Conservation (phyloP, 441 rosid genomes). For the Pelargonium fulgidum region DNA sequence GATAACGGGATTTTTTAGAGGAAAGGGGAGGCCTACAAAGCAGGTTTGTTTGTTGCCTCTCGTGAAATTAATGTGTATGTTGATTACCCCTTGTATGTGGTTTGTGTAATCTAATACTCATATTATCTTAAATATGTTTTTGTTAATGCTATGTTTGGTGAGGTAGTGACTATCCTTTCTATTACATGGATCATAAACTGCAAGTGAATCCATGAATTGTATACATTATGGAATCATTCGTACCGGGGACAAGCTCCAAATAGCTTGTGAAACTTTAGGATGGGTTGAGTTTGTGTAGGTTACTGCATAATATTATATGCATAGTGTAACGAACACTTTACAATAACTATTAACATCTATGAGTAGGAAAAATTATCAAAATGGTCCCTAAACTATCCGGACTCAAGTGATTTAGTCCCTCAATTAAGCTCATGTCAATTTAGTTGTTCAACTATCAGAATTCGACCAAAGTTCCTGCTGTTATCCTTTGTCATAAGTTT, state of each 20-base stretch:
- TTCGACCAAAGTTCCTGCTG: no score
- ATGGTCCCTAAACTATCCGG: no score
- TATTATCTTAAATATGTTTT: neutral
- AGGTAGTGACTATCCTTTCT: neutral
- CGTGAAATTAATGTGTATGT: neutral
- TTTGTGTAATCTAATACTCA: neutral
- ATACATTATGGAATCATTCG: neutral
- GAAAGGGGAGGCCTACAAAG: conserved; percentile 70
- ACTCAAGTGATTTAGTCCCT: no score
- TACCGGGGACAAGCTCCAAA: neutral
- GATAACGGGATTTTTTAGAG: conserved; percentile 57
- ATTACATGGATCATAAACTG: neutral
- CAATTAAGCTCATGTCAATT: no score
- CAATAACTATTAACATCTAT: neutral
- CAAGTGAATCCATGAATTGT: neutral
- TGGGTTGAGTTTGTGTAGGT: neutral
- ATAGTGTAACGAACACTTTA: neutral
- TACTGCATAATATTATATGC: neutral
- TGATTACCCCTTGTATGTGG: neutral
- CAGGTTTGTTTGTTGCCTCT: conserved; percentile 43
- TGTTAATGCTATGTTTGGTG: neutral
- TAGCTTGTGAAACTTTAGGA: neutral
- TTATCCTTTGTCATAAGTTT: no score
- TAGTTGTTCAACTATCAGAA: no score
- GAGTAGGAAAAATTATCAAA: no score